Percentiles rank a stretch among this genome's conserved stretches.
phyloP scores from a whole-genome alignment of 1,139 yeast species.

The Pichia sp. region DNA sequence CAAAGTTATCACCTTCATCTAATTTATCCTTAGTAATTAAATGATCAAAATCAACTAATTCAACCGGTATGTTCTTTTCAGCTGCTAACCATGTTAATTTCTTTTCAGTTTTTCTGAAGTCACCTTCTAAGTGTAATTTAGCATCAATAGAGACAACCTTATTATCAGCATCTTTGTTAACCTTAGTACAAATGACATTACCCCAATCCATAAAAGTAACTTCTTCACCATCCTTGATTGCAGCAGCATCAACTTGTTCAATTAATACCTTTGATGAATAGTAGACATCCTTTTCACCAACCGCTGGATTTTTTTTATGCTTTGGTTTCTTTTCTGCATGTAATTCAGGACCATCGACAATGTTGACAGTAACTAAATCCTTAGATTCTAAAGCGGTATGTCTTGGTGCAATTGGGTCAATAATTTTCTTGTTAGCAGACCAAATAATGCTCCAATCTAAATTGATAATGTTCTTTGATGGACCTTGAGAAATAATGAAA shows the following conservation, averaged over 20 bases:
- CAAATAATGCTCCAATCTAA: constrained; percentile 95
- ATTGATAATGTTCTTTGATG: constrained; percentile 91
- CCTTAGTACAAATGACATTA: constrained; percentile 74
- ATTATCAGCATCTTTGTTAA: constrained; percentile 49
- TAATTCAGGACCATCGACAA: constrained; percentile 68
- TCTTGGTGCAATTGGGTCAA: constrained; percentile 95
- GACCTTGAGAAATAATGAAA: constrained; percentile 92
- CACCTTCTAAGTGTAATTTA: constrained; percentile 88
- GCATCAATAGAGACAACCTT: constrained; percentile 63
- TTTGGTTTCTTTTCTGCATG: constrained; percentile 71
- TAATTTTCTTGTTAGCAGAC: constrained; percentile 94
- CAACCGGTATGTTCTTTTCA: constrained; percentile 61
- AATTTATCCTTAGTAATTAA: constrained; percentile 92
- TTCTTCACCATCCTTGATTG: constrained; percentile 70
- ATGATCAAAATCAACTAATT: constrained; percentile 89
- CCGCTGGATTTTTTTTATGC: constrained; percentile 92
- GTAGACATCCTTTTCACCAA: constrained; percentile 78
- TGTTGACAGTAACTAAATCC: constrained; percentile 58
- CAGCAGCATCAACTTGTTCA: constrained; percentile 86
- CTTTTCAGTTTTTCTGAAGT: constrained; percentile 93
- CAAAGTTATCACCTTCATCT: constrained; percentile 92
- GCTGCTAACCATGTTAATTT: constrained; percentile 96
- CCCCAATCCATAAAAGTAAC: constrained; percentile 99
- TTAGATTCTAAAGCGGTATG: constrained; percentile 68
- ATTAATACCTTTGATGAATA: constrained; percentile 59